Percentiles rank a stretch among this genome's conserved stretches.
Conservation (phyloP, 1,284 basidiomycete genomes). For the Tylopilus sp. region DNA sequence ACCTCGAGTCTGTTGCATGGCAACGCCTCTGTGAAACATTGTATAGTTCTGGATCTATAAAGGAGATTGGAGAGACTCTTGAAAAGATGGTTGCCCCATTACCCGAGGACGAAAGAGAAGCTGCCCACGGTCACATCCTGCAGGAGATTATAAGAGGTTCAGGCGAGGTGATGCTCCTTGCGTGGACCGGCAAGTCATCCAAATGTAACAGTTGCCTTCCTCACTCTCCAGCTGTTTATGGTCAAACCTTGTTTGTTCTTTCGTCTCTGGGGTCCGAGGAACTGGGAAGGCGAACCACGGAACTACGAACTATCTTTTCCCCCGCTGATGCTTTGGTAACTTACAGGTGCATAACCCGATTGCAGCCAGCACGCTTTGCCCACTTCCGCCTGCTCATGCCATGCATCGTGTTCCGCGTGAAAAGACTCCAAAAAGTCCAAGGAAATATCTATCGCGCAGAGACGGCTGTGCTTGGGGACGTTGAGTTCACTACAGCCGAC, state of each 20-base stretch:
- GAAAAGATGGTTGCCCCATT: background rate
- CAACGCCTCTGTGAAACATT: background rate
- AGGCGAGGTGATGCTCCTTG: conserved; percentile 3
- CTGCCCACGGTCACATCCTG: background rate
- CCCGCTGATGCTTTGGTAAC: background rate
- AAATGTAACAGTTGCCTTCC: conserved; percentile 8
- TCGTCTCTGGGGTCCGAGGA: background rate
- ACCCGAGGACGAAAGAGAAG: background rate
- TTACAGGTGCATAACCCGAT: conserved; percentile 7
- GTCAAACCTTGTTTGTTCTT: background rate
- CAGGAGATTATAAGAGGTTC: background rate
- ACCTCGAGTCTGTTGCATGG: background rate
- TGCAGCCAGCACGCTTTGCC: conserved; percentile 5
- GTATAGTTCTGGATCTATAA: background rate
- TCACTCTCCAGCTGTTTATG: background rate
- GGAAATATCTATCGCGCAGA: background rate
- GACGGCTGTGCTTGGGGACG: conserved; percentile 1
- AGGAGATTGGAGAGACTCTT: conserved; percentile 1
- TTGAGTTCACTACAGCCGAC: conserved; percentile 2
- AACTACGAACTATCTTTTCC: background rate
- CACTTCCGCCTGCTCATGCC: conserved; percentile 10
- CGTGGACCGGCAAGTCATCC: conserved; percentile 6
- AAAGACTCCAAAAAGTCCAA: background rate
- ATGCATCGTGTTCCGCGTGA: conserved; percentile 9
- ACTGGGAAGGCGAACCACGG: background rate